Percentiles rank a stretch among this genome's conserved stretches.
Conservation (phyloP, 805 yeast species). For the Ascoidea tarda region DNA sequence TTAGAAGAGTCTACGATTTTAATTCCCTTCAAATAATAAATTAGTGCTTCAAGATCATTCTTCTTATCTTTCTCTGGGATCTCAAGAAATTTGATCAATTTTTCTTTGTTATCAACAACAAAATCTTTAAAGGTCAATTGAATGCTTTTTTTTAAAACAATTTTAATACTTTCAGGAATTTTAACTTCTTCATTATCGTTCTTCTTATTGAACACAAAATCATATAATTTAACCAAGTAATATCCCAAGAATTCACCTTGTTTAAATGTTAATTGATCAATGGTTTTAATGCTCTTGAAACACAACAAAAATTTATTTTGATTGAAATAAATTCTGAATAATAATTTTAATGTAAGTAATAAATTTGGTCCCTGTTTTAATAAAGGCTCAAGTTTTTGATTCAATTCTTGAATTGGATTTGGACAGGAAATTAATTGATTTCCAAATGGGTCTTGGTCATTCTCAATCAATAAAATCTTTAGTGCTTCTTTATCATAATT, state of each 20-base stretch:
- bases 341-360: conserved; percentile 4
- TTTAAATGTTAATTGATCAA: background rate
- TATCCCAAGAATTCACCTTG: conserved; percentile 3
- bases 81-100: conserved; percentile 1
- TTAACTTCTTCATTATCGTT: conserved; percentile 1
- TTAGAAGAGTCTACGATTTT: conserved; percentile 1
- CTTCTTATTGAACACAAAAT: background rate
- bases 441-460: conserved; percentile 8
- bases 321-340: conserved; percentile 2
- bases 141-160: conserved; percentile 4
- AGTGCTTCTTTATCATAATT: conserved; percentile 3
- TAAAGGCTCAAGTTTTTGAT: conserved; percentile 1
- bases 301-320: conserved; percentile 7
- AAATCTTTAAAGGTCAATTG: conserved; percentile 2
- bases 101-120: background rate
- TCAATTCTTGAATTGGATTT: conserved; percentile 2
- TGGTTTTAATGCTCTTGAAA: conserved; percentile 5
- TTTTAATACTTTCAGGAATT: conserved; percentile 4
- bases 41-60: background rate
- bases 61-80: background rate
- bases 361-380: conserved; percentile 1
- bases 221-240: conserved; percentile 1
- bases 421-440: conserved; percentile 1
- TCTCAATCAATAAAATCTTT: background rate
- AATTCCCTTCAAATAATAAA: conserved; percentile 2